Evolutionary conservation across 192 early-diverging fungal species (phyloP), one percentile per base, ranked within the genome.

Genomic region (Gryganskiella cystojenkinii): DNA sequence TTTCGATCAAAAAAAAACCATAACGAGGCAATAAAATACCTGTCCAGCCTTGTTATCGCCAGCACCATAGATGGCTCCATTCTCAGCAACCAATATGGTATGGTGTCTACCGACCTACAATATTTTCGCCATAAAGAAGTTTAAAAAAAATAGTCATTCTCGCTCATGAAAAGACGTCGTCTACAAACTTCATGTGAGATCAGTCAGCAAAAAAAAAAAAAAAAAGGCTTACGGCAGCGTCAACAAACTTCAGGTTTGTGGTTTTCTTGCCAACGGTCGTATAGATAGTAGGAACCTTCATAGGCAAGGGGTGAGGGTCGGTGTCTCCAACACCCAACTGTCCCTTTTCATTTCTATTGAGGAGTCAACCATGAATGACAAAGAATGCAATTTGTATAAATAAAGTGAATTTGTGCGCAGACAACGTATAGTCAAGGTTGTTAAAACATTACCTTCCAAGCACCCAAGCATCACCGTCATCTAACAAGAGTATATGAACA

Each of bases 21-120:
- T 14, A 20, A 37, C 55, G 55, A 37, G 4, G 55, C 13, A 15
- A 17, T 19, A 28, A 2, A 22, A 35, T 81, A 81, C 80, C 68
- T 86, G 84, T 8, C 84, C 84, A 49, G 80, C 69, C 22, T 72
- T 70, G 52, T 86, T 86, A 56, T 86, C 84, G 31, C 84, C 84
- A 28, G 79, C 70, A 19, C 67, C 82, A 57, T 80, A 86, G 8
- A 86, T 80, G 55, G 78, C 66, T 8, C 84, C 84, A 28, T 67
- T 75, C 22, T 73, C 76, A 19, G 82, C 56, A 28, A 86, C 54
- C 35, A 86, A n/a, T 24, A 86, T 64, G 10, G 84, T 78, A 49
- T 86, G 84, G 44, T 83, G 81, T 49, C 84, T 56, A 13, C 84
- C 84, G 37, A 71, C 72, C 52, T 75, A 60, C 4, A 19, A 46